Evolutionary conservation across 805 yeast species (phyloP).

Genomic region (Ogataea thermomethanolica): DNA sequence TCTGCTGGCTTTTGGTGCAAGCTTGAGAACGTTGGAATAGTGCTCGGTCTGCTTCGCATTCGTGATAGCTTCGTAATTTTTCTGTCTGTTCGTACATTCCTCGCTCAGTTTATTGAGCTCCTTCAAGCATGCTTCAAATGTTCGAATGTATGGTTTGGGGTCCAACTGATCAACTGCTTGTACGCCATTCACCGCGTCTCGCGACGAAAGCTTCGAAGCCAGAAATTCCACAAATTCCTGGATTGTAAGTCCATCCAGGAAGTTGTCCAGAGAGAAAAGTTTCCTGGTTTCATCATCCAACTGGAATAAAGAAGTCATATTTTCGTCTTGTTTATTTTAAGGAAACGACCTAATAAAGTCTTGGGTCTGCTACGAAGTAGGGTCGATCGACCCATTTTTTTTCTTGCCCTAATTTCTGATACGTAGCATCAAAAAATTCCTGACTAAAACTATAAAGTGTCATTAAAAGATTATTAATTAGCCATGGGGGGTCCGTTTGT

Average conservation of each 20-base stretch:
- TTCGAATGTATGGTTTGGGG: slow-evolving; percentile 91
- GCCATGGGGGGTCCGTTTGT: slow-evolving; percentile 5
- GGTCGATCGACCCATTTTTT: slow-evolving; percentile 3
- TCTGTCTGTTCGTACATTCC: slow-evolving; percentile 51
- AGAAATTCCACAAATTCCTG: slow-evolving; percentile 78
- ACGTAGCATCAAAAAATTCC: slow-evolving; percentile 3
- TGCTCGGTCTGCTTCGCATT: slow-evolving; percentile 62
- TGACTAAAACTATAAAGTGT: not conserved
- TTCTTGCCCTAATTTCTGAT: not conserved
- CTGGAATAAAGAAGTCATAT: slow-evolving; percentile 26
- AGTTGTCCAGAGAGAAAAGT: slow-evolving; percentile 57
- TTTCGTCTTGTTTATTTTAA: slow-evolving; percentile 19
- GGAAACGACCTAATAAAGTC: not conserved
- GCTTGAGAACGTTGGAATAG: slow-evolving; percentile 57
- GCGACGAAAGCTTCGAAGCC: slow-evolving; percentile 50
- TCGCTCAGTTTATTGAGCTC: slow-evolving; percentile 62
- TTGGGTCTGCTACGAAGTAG: too few species aligned
- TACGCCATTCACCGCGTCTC: slow-evolving; percentile 42
- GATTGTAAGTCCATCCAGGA: slow-evolving; percentile 65
- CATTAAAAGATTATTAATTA: not conserved
- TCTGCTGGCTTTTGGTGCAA: slow-evolving; percentile 41
- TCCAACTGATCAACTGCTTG: slow-evolving; percentile 60
- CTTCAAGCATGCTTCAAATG: slow-evolving; percentile 80
- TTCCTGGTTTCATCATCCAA: slow-evolving; percentile 60
- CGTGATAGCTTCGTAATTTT: slow-evolving; percentile 53